These are phyloP conservation scores for Purshia tridentata DNA, from an alignment of 306 rosid genomes.

Conservation along the genomic window DNA sequence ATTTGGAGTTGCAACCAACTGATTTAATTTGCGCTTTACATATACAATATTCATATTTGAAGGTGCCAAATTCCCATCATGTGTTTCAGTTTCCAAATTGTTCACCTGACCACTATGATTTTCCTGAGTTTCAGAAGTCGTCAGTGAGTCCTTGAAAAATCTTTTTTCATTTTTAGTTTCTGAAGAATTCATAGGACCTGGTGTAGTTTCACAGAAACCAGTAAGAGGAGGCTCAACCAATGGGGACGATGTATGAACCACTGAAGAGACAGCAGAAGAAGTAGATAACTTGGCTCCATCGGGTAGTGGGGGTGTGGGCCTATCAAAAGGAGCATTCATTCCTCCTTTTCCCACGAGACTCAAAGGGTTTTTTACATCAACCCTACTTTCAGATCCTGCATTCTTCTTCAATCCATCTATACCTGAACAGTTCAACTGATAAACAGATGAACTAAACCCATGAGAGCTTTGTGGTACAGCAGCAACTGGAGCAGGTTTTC, in stretches of 20 bases:
- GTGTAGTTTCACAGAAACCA: conserved; percentile 41
- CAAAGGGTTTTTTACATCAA: conserved; percentile 37
- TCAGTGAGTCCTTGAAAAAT: conserved; percentile 36
- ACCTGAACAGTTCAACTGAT: conserved; percentile 41
- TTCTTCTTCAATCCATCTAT: conserved; percentile 42
- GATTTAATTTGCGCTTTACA: conserved; percentile 81
- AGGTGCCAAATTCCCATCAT: conserved; percentile 39
- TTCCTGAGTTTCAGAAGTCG: conserved; percentile 44
- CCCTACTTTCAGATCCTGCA: conserved; percentile 40
- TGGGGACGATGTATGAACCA: conserved; percentile 42
- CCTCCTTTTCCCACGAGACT: conserved; percentile 33
- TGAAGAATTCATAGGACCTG: conserved; percentile 36
- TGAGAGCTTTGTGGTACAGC: conserved; percentile 43
- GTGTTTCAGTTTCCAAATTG: conserved; percentile 44
- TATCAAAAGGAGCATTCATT: conserved; percentile 37
- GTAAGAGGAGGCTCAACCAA: conserved; percentile 39
- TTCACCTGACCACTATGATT: conserved; percentile 38
- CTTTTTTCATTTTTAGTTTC: conserved; percentile 39
- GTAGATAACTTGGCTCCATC: conserved; percentile 30
- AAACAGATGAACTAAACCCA: conserved; percentile 31
- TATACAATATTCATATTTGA: conserved; percentile 55
- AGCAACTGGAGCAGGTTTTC: conserved; percentile 59
- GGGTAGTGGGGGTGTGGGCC: conserved; percentile 41
- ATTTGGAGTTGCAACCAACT: conserved; percentile 77
- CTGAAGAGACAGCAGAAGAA: conserved; percentile 20